phyloP scores from a whole-genome alignment of 495 filamentous ascomycete species.

The Aspergillus mulundensis region DNA sequence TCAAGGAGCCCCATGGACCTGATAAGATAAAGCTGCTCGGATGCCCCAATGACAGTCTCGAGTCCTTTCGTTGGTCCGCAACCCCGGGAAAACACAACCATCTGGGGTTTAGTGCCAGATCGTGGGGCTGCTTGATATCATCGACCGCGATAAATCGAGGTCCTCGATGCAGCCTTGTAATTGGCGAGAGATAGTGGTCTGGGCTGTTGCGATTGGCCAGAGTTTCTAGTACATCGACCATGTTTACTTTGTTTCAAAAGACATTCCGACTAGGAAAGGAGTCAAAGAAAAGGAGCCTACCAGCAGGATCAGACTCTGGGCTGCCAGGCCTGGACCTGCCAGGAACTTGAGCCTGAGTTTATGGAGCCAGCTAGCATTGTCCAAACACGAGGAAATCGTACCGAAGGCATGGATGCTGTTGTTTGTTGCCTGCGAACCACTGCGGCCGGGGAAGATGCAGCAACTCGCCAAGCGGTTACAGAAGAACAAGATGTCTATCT shows the following conservation, averaged over 20 bases:
- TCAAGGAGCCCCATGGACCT: not conserved
- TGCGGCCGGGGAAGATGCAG: not conserved
- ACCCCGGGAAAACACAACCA: slow-evolving; percentile 14
- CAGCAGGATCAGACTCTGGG: not conserved
- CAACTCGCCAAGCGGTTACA: not conserved
- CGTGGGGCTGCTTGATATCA: slow-evolving; percentile 3
- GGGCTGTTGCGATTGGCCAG: not conserved
- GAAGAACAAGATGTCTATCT: not conserved
- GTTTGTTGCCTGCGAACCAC: too few relatives aligned
- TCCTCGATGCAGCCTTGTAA: not conserved
- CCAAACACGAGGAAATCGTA: not conserved
- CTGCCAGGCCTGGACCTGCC: not conserved
- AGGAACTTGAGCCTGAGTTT: not conserved
- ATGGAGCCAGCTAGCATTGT: not conserved
- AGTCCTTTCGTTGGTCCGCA: not conserved
- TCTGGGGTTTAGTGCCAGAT: slow-evolving; percentile 10
- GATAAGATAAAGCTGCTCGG: slow-evolving; percentile 11
- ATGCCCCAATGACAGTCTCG: slow-evolving; percentile 5
- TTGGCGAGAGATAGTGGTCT: slow-evolving; percentile 13
- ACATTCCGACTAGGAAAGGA: not conserved
- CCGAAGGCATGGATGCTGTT: too few relatives aligned
- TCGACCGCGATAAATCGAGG: not conserved
- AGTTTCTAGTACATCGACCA: not conserved
- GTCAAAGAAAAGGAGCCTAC: not conserved
- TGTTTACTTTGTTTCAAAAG: not conserved